Percentiles rank a stretch among this genome's conserved stretches.
Conservation (phyloP, 306 rosid species). For the Gillenia trifoliata region DNA sequence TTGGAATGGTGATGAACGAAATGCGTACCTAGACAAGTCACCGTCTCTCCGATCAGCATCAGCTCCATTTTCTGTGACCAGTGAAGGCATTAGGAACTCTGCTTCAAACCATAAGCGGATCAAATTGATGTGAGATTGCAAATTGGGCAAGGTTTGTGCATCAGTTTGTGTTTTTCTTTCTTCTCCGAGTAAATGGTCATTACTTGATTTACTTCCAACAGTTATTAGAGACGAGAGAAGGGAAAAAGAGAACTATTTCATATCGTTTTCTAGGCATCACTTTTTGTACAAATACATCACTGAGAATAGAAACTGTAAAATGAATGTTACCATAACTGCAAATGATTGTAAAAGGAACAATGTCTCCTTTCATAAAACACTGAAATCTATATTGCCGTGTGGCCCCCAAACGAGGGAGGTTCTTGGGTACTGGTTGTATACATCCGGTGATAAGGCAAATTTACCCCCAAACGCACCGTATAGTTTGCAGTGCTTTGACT, state of each 20-base stretch:
- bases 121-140: slow-evolving; percentile 40
- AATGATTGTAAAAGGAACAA: slow-evolving; percentile 1
- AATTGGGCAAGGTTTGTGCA: not conserved
- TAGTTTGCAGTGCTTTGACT: not conserved
- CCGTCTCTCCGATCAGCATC: slow-evolving; percentile 69
- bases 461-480: too few relatives aligned
- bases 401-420: too few relatives aligned
- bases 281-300: not conserved
- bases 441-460: too few relatives aligned
- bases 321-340: not conserved
- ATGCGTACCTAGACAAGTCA: slow-evolving; percentile 74
- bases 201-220: not conserved
- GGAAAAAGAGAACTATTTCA: not conserved
- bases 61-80: slow-evolving; percentile 66
- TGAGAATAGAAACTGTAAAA: slow-evolving; percentile 1
- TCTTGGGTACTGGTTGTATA: not conserved
- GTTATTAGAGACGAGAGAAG: not conserved
- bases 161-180: not conserved
- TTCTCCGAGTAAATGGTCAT: not conserved
- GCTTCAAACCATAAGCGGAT: slow-evolving; percentile 47
- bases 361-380: not conserved
- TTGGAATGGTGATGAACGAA: slow-evolving; percentile 69
- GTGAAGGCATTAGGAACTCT: slow-evolving; percentile 61
- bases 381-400: not conserved
- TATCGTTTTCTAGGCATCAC: not conserved